Conservation (phyloP, 1,284 basidiomycete genomes). For the Earliella scabrosa region DNA sequence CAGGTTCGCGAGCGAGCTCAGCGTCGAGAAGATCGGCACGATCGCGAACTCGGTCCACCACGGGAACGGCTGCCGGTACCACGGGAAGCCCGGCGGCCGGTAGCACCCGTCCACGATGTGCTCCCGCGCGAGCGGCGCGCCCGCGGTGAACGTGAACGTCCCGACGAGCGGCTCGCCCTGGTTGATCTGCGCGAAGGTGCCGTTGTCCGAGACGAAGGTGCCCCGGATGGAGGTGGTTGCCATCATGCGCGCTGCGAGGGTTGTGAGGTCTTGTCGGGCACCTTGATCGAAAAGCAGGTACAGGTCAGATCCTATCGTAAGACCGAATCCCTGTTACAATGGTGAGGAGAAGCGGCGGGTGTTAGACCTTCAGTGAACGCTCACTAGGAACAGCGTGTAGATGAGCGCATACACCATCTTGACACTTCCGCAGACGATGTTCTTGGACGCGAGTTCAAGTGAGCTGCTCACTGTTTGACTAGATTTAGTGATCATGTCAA, state of each 20-base stretch:
- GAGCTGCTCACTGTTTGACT: constrained; percentile 75
- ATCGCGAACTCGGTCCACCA: constrained; percentile 78
- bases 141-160: constrained; percentile 76
- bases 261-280: constrained; percentile 56
- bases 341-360: no score
- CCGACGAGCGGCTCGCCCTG: constrained; percentile 58
- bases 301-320: constrained; percentile 87
- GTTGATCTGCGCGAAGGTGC: constrained; percentile 44
- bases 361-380: not conserved
- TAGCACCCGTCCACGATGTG: constrained; percentile 72
- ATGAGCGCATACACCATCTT: constrained; percentile 92
- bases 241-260: constrained; percentile 53
- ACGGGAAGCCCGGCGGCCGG: constrained; percentile 64
- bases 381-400: constrained; percentile 79
- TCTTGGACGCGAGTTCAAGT: constrained; percentile 86
- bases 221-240: constrained; percentile 62
- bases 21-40: constrained; percentile 80
- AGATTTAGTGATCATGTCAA: constrained; percentile 2
- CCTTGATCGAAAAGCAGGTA: constrained; percentile 77
- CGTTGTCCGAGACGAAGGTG: constrained; percentile 69
- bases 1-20: constrained; percentile 77
- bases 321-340: constrained; percentile 66
- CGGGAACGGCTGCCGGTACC: constrained; percentile 83
- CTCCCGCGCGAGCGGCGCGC: constrained; percentile 43
- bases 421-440: constrained; percentile 86